Conservation (phyloP, 768 basidiomycete species). For the Astraeus odoratus region DNA sequence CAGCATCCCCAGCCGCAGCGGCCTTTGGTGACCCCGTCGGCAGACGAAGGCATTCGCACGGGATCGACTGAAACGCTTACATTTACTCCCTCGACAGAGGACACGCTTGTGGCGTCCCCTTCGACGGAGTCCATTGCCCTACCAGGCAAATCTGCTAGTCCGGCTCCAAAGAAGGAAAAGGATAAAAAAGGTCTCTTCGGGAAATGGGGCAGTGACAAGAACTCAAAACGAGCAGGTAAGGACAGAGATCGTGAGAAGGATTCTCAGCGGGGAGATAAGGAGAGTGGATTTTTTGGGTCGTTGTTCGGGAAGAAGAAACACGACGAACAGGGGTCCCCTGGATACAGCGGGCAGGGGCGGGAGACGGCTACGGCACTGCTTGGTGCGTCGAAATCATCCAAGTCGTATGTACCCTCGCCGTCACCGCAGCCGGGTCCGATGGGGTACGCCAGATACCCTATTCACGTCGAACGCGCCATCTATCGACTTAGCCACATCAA, state of each 20-base stretch:
- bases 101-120: constrained; percentile 21
- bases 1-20: constrained; percentile 67
- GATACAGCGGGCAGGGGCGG: constrained; percentile 50
- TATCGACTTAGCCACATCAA: constrained; percentile 98
- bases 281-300: constrained; percentile 86
- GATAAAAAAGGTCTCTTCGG: constrained; percentile 65
- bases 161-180: constrained; percentile 53
- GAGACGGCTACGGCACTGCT: constrained; percentile 85
- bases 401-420: constrained; percentile 51
- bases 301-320: constrained; percentile 87
- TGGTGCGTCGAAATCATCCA: constrained; percentile 76
- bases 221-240: constrained; percentile 48
- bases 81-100: constrained; percentile 18
- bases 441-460: constrained; percentile 81
- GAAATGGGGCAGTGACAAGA: constrained; percentile 62
- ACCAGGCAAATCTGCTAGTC: constrained; percentile 18
- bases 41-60: constrained; percentile 40
- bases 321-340: constrained; percentile 49
- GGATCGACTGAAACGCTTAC: constrained; percentile 48
- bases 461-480: constrained; percentile 97
- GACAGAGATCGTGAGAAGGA: constrained; percentile 45
- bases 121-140: constrained; percentile 17
- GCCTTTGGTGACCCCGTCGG: constrained; percentile 25
- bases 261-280: constrained; percentile 39
- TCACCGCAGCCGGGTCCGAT: constrained; percentile 42